Evolutionary conservation across 2,329 filamentous ascomycete genomes (phyloP).

Genomic region (Xylariaceae sp.): DNA sequence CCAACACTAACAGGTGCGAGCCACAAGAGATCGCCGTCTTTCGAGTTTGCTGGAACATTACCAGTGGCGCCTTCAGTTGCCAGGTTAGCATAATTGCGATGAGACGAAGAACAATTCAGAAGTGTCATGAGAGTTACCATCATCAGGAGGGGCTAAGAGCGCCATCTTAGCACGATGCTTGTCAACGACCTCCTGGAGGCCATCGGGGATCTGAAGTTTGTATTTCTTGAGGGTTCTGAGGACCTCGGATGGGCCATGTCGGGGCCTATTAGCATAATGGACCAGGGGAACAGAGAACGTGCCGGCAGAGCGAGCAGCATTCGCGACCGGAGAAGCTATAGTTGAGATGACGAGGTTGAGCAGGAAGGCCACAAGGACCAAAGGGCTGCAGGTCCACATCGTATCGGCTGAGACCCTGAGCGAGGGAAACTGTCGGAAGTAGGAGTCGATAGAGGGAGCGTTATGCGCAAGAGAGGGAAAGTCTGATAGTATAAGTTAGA

Average conservation of each 20-base stretch:
- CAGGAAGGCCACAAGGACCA: constrained; percentile 23
- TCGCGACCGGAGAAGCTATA: constrained; percentile 14
- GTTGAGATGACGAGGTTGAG: constrained; percentile 20
- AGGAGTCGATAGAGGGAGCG: neutral
- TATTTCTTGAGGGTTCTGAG: constrained; percentile 34
- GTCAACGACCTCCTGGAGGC: constrained; percentile 29
- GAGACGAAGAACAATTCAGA: neutral
- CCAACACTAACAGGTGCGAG: constrained; percentile 44
- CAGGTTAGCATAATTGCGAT: neutral
- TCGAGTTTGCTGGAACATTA: constrained; percentile 16
- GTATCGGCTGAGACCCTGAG: constrained; percentile 11
- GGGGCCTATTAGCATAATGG: constrained; percentile 24
- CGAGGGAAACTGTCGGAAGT: neutral
- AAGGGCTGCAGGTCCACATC: constrained; percentile 18
- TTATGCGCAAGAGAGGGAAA: neutral
- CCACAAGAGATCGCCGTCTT: constrained; percentile 42
- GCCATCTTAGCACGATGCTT: constrained; percentile 24
- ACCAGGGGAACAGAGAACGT: constrained; percentile 27
- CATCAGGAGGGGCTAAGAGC: constrained; percentile 16
- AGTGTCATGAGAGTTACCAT: neutral
- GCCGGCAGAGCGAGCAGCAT: constrained; percentile 15
- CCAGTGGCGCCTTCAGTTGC: constrained; percentile 18
- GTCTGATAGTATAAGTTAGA: neutral
- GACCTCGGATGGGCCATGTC: constrained; percentile 32
- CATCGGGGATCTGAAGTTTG: constrained; percentile 31